Evolutionary conservation across 176 grass and related monocot genomes (phyloP).

Genomic region (Puya raimondii): DNA sequence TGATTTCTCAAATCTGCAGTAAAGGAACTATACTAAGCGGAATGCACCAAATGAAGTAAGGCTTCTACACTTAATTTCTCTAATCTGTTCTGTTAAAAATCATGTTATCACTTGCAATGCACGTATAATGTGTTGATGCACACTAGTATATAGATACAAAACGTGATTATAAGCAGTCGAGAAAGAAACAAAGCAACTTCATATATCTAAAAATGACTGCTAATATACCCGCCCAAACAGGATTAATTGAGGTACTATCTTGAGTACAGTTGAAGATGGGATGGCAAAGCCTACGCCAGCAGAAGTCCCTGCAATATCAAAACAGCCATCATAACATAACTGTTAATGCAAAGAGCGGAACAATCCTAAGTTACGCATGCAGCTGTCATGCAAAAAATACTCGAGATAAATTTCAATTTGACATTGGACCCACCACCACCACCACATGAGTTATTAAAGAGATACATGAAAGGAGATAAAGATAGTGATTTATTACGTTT

Average conservation of each 20-base stretch:
- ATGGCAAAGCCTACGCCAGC: conserved; percentile 94
- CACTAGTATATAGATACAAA: background rate
- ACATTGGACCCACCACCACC: background rate
- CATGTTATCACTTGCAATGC: no score
- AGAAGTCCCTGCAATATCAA: conserved; percentile 60
- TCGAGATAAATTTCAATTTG: background rate
- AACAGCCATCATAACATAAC: conserved; percentile 14
- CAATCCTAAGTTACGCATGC: background rate
- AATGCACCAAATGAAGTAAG: background rate
- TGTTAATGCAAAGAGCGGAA: background rate
- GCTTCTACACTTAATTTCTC: no score
- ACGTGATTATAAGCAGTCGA: background rate
- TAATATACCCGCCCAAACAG: conserved; percentile 77
- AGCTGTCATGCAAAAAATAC: background rate
- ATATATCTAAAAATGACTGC: background rate
- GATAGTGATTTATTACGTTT: background rate
- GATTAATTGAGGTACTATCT: conserved; percentile 88
- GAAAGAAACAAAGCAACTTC: background rate
- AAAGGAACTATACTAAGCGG: no score
- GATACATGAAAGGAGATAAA: background rate
- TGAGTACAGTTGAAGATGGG: conserved; percentile 83
- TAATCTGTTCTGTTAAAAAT: no score
- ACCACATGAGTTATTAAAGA: background rate
- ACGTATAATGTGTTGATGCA: no score
- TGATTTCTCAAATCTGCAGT: no score